Base-by-base conservation (phyloP, 768 basidiomycete species). In the Boletus rex-veris region DNA sequence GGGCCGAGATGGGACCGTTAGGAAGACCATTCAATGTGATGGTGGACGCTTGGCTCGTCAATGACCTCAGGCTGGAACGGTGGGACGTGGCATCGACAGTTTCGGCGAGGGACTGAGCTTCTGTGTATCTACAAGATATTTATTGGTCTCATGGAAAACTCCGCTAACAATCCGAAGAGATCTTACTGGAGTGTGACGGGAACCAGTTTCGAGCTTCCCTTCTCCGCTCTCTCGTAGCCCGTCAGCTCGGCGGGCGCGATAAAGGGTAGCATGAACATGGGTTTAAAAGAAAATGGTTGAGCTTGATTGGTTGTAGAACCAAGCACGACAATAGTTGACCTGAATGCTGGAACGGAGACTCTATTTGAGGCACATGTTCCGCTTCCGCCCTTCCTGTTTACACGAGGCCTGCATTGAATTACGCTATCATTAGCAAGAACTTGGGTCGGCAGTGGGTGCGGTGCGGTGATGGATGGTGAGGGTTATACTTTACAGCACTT, bases 1-100 rank as follows among this genome's bases (percentile, higher is more conserved):
- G 53, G 10, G 7, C 18, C 11, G 42, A 49, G 37, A 62, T 53
- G 38, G 49, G 56, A 33, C 59, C 24, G 24, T 24, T 33, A 40
- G 48, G 28, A 28, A 7, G 7, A 9, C 30, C 50, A 35, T 51
- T 30, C 28, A 18, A 28, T 7, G n/a, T 12, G 26, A 31, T 15
- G 19, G 31, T n/a, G 24, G 38, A 37, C 11, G 8, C 30, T n/a
- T 26, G 18, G 26, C 12, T 42, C 3, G 35, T 43, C 11, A 15
- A 28, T 14, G 48, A 18, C 4, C 7, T n/a, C n/a, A n/a, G n/a
- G n/a, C n/a, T 28, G 19, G 42, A 33, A 19, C 3, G 24, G 21
- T 24, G 11, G 31, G 14, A 33, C 0, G 16, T 5, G 30, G 8
- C 10, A 9, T 38, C 37, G 26, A 36, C 42, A 11, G 26, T 18